Evolutionary conservation across 306 rosid genomes (phyloP).

Genomic region (Quercus berberidifolia): DNA sequence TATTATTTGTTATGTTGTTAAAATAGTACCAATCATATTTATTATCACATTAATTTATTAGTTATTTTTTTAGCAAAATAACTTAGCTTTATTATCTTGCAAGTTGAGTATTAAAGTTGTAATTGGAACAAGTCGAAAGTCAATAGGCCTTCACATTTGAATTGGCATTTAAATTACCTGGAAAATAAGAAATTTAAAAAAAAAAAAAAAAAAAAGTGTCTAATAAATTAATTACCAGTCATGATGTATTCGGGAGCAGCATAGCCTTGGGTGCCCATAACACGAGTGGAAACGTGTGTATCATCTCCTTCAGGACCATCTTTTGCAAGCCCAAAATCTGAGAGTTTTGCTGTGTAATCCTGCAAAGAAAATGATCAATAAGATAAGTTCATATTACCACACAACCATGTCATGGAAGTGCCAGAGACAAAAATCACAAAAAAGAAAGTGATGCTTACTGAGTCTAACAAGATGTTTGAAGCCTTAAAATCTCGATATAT

Average conservation of each 20-base stretch:
- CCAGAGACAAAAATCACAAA: not conserved
- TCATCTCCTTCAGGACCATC: constrained; percentile 98
- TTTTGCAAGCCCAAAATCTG: constrained; percentile 96
- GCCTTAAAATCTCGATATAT: constrained; percentile 93
- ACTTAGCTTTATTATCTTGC: too few relatives aligned
- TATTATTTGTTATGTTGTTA: too few relatives aligned
- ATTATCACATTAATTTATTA: too few relatives aligned
- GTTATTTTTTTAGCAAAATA: too few relatives aligned
- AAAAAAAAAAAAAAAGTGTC: too few relatives aligned
- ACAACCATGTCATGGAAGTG: not conserved
- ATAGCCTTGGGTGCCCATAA: constrained; percentile 95
- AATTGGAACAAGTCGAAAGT: not conserved
- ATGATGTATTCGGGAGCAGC: constrained; percentile 95
- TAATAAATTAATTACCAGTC: constrained; percentile 54
- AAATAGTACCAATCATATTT: too few relatives aligned
- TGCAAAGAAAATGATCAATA: constrained; percentile 12
- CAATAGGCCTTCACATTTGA: too few relatives aligned
- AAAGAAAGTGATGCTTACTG: constrained; percentile 40
- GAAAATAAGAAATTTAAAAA: too few relatives aligned
- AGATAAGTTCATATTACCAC: not conserved
- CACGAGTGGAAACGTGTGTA: constrained; percentile 92
- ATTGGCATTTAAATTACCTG: too few relatives aligned
- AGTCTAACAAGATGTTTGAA: constrained; percentile 82
- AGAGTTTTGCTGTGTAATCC: constrained; percentile 82
- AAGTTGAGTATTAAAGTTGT: not conserved